Base-by-base conservation (phyloP, 2,329 filamentous ascomycete genomes). In the Alternaria panax region DNA sequence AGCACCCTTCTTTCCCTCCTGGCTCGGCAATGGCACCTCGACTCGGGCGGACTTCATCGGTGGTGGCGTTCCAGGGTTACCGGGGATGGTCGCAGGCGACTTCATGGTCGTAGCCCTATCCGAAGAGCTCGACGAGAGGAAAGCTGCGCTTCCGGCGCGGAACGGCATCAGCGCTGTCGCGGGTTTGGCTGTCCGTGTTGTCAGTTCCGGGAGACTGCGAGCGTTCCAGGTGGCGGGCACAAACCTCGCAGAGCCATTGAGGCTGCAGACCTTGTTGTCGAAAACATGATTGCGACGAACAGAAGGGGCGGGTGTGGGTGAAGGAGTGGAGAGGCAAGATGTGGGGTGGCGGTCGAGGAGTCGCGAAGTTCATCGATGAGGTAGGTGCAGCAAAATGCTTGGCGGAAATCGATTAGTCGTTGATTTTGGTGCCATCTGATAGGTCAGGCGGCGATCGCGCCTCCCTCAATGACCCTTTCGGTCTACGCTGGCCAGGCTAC, bases 1-100 rank as follows among this genome's bases (percentile, higher is more conserved):
- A 60, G 87, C 87, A 71, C 91, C 88, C 84, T 94, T 92, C 80
- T 90, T 92, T 66, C 85, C 85, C 80, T 92, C 89, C 81, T 96
- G 88, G 79, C 90, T 93, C 65, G 90, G 83, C 60, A 95, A 84
- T 64, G 87, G 88, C 57, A 95, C 91, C 81, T 94, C 90, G 60
- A 73, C 74, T 76, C 86, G 86, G 71, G 88, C 87, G 70, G 82
- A 82, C 73, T 85, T 85, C 80, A 84, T 80, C 38, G 82, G 81
- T 36, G 79, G 80, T 57, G 82, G 81, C 68, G 80, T 82, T 75
- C 80, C 83, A 75, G 81, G 84, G 77, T 75, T 88, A 69, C 80
- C 85, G 77, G 76, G 76, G 41, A 86, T 81, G 60, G 84, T 82
- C 59, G 82, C 82, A 40, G 77, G 79, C 60, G 69, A 86, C 82